Conservation (phyloP, 2,329 filamentous ascomycete genomes). For the Lasiodiplodia citricola region DNA sequence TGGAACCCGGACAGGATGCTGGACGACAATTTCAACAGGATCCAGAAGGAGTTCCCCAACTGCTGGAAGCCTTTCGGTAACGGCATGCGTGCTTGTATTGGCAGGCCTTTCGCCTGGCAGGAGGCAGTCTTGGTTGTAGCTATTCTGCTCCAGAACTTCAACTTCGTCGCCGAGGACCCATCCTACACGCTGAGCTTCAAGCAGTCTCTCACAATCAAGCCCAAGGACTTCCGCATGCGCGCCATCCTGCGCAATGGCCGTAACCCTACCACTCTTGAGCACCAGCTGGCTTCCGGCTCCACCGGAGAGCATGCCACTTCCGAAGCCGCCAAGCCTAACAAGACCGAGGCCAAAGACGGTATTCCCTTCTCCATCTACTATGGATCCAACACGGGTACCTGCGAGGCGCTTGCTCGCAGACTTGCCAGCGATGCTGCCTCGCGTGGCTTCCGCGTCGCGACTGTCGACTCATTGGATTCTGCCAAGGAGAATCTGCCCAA, state of each 20-base stretch:
- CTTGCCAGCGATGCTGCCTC: slow-evolving; percentile 43
- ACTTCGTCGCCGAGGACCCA: slow-evolving; percentile 50
- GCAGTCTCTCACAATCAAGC: slow-evolving; percentile 53
- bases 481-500: slow-evolving; percentile 41
- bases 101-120: slow-evolving; percentile 61
- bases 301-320: slow-evolving; percentile 17
- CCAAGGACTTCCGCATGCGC: slow-evolving; percentile 47
- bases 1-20: slow-evolving; percentile 57
- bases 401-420: slow-evolving; percentile 47
- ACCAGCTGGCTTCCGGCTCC: slow-evolving; percentile 32
- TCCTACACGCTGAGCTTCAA: slow-evolving; percentile 52
- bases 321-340: slow-evolving; percentile 20
- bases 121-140: slow-evolving; percentile 54
- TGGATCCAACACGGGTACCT: slow-evolving; percentile 50
- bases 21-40: slow-evolving; percentile 47
- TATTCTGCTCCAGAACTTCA: slow-evolving; percentile 53
- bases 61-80: slow-evolving; percentile 62
- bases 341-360: background rate
- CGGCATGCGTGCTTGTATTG: slow-evolving; percentile 59
- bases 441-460: slow-evolving; percentile 44
- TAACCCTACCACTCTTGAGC: slow-evolving; percentile 40
- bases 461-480: slow-evolving; percentile 43
- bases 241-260: slow-evolving; percentile 41
- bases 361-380: slow-evolving; percentile 42
- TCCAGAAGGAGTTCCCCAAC: slow-evolving; percentile 46